Evolutionary conservation across 2,329 filamentous ascomycete genomes (phyloP), one percentile per base, ranked within the genome.

Genomic region (Neoscytalidium dimidiatum): DNA sequence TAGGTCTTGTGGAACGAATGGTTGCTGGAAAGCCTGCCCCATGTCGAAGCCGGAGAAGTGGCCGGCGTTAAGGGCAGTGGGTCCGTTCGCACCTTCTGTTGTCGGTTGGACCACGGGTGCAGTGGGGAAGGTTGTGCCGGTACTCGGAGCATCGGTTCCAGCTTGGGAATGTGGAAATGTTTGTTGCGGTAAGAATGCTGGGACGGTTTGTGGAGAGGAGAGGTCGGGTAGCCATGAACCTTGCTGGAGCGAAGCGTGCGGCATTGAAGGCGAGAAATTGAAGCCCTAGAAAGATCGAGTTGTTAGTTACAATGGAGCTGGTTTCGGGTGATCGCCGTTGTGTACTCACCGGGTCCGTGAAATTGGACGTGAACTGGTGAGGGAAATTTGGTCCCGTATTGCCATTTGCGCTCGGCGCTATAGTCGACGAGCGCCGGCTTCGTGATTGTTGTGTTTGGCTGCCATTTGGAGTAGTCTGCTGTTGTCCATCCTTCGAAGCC

Each of bases 1-100:
- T 28, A 98, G 79, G 78, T 98, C 95, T 71, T 94, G 92, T 4
- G 95, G 94, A 23, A 98, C 87, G 72, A 97, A 90, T 0, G 94
- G 94, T 69, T 96, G 91, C 72, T 94, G 90, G 73, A 94, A 93
- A 19, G 82, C 75, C 23, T 29, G 2, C 11, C 62, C 43, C 61
- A 64, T 56, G 9, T 64, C 61, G 26, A 64, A 60, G 1, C n/a
- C 56, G 5, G n/a, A n/a, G 5, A 60, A 33, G 31, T 51, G 29
- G 41, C 58, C 58, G 14, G 29, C 33, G 21, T 62, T 62, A 1
- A 62, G 44, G n/a, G 58, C 58, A n/a, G 58, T 62, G 14, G 58
- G 58, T 7, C 58, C 58, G 44, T 49, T 49, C 17, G 44, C 44
- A n/a, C 58, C 19, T 28, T 62, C 58, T 29, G 31, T 41, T 13